Conservation (phyloP, 1,139 yeast species). For the Hemisphaericaspora xylanilytica region DNA sequence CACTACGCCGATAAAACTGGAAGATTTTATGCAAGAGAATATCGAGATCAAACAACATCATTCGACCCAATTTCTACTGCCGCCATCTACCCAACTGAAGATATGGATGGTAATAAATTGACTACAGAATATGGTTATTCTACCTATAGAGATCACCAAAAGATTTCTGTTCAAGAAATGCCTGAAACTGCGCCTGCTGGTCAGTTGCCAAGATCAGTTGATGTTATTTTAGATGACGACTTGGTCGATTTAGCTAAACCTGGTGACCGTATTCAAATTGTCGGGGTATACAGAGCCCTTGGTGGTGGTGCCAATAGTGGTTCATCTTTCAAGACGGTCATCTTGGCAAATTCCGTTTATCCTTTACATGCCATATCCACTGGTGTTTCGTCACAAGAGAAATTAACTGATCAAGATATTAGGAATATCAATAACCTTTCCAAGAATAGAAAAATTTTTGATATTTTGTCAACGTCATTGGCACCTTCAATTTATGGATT, state of each 20-base stretch:
- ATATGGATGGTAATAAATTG: slow-evolving; percentile 83
- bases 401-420: slow-evolving; percentile 77
- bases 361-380: slow-evolving; percentile 86
- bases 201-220: slow-evolving; percentile 90
- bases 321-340: slow-evolving; percentile 74
- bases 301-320: slow-evolving; percentile 74
- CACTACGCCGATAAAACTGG: slow-evolving; percentile 88
- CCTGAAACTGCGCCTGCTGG: slow-evolving; percentile 99
- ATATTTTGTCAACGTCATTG: slow-evolving; percentile 75
- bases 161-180: slow-evolving; percentile 92
- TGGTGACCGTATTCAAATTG: slow-evolving; percentile 92
- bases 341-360: slow-evolving; percentile 85
- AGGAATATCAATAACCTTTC: slow-evolving; percentile 82
- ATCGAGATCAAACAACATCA: slow-evolving; percentile 89
- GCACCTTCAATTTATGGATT: slow-evolving; percentile 98
- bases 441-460: slow-evolving; percentile 66
- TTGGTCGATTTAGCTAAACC: slow-evolving; percentile 90
- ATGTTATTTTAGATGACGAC: slow-evolving; percentile 89
- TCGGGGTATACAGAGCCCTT: slow-evolving; percentile 89
- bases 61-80: slow-evolving; percentile 83
- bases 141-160: slow-evolving; percentile 92
- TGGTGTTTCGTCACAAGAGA: slow-evolving; percentile 76
- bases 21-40: slow-evolving; percentile 85
- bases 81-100: slow-evolving; percentile 92
- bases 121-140: slow-evolving; percentile 92